Conservation (phyloP, 192 early-diverging fungal species). For the Chytriomyces hyalinus region DNA sequence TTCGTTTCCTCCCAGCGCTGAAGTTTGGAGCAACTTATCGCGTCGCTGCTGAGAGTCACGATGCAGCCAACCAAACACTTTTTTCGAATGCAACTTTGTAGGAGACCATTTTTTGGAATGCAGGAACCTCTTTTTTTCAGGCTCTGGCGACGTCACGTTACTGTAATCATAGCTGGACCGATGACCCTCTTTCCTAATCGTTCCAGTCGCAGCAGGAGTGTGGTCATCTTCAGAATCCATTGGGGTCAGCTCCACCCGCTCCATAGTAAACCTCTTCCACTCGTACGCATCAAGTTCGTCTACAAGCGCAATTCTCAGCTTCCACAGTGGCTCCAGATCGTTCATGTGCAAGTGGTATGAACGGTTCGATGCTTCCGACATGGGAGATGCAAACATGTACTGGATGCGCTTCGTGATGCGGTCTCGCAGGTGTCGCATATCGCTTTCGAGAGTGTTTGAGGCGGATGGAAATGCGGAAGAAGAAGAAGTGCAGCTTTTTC, state of each 20-base stretch:
- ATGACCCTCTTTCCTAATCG: neutral
- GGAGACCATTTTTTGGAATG: neutral
- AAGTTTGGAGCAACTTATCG: neutral
- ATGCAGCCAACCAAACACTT: conserved; percentile 5
- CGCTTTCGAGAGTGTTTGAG: neutral
- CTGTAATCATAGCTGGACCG: neutral
- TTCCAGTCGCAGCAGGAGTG: too few relatives aligned
- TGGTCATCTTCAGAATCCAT: too few relatives aligned
- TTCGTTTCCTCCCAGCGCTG: neutral
- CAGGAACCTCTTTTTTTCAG: neutral
- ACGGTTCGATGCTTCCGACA: neutral
- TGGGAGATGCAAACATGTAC: neutral
- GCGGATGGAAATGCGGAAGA: neutral
- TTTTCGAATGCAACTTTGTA: conserved; percentile 10
- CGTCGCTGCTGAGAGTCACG: neutral
- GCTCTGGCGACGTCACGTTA: neutral
- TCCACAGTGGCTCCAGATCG: conserved; percentile 31
- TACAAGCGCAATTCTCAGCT: neutral
- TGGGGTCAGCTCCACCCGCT: too few relatives aligned
- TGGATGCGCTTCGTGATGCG: neutral
- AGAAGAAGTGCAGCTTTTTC: neutral
- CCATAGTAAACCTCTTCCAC: neutral
- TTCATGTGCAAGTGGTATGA: conserved; percentile 15
- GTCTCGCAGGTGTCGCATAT: neutral
- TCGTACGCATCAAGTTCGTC: conserved; percentile 13